phyloP scores from a whole-genome alignment of 108 stramenopile genomes.

The Pseudonitzschia multistriata region DNA sequence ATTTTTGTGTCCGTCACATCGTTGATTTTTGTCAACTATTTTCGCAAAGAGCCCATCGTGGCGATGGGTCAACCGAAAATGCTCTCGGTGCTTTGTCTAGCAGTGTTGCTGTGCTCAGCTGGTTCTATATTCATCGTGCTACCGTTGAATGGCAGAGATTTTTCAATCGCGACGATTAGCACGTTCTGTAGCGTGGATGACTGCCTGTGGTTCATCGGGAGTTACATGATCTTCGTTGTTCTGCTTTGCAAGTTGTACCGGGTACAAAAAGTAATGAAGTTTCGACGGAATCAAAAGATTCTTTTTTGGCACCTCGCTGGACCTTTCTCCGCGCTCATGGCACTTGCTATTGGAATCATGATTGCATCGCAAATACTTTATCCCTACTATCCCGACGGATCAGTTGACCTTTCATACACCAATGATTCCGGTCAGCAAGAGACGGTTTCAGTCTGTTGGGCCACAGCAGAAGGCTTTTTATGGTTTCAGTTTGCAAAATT shows the following conservation, averaged over 20 bases:
- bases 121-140: background rate
- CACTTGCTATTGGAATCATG: background rate
- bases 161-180: no score
- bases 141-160: no score
- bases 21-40: background rate
- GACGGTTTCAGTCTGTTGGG: background rate
- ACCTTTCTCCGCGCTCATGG: background rate
- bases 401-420: background rate
- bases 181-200: no score
- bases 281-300: background rate
- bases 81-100: background rate
- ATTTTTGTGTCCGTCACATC: background rate
- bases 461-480: no score
- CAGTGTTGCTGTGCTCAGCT: background rate
- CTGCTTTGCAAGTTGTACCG: conserved; percentile 2
- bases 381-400: background rate
- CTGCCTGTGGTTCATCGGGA: background rate
- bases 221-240: background rate
- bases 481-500: no score
- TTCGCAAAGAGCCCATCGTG: background rate
- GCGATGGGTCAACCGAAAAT: background rate
- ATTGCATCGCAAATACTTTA: background rate
- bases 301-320: background rate
- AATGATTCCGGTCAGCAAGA: background rate
- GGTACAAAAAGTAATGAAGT: background rate